Conservation (phyloP, 305 asterid genomes). For the Rubia tinctorum region DNA sequence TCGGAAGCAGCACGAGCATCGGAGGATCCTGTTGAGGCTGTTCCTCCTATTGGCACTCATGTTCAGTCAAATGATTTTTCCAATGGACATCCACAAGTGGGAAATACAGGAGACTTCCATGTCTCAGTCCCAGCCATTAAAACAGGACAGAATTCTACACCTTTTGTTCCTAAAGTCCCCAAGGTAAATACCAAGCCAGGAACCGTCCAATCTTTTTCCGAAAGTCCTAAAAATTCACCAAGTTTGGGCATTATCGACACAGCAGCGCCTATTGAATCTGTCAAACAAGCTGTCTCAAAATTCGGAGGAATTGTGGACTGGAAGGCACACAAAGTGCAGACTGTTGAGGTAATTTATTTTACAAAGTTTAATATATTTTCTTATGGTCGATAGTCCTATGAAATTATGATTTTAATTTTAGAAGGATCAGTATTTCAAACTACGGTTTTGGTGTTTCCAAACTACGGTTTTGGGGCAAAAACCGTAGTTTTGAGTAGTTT, state of each 20-base stretch:
- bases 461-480: too few relatives aligned
- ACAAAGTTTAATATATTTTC: slow-evolving; percentile 1
- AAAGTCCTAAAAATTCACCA: slow-evolving; percentile 28
- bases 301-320: slow-evolving; percentile 98
- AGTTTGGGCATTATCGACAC: slow-evolving; percentile 50
- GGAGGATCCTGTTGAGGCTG: background rate
- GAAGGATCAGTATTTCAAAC: background rate
- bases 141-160: slow-evolving; percentile 19
- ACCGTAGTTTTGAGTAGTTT: too few relatives aligned
- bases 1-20: background rate
- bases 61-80: slow-evolving; percentile 21
- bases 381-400: background rate
- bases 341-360: slow-evolving; percentile 68
- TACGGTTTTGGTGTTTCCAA: too few relatives aligned
- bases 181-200: slow-evolving; percentile 24
- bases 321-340: slow-evolving; percentile 93
- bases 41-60: slow-evolving; percentile 1
- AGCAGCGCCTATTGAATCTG: slow-evolving; percentile 84
- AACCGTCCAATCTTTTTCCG: slow-evolving; percentile 10
- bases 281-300: slow-evolving; percentile 92
- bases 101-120: background rate
- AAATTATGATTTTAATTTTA: background rate
- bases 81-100: slow-evolving; percentile 25
- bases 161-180: slow-evolving; percentile 35
- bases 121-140: slow-evolving; percentile 15